Percentiles rank a stretch among this genome's conserved stretches.
These are phyloP conservation scores for Antitrichia curtipendula DNA, from an alignment of 225 moss, liverwort and hornwort species.

Conservation along the genomic window DNA sequence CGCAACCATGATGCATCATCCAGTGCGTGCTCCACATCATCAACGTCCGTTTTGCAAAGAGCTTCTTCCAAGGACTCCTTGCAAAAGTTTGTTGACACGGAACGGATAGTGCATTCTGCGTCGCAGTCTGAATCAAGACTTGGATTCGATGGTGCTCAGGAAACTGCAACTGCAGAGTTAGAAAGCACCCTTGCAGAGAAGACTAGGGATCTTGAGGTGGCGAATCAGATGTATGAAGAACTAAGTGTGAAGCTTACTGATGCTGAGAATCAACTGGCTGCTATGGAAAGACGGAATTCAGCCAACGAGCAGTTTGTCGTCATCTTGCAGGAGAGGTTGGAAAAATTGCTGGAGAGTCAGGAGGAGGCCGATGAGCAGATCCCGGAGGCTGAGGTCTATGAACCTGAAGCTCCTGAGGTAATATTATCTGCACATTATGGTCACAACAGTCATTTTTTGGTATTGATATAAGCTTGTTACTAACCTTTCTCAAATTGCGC, in stretches of 20 bases:
- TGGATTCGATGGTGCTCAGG: neutral
- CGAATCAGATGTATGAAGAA: slow-evolving; percentile 42
- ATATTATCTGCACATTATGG: neutral
- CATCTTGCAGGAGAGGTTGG: slow-evolving; percentile 48
- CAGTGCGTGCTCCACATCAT: slow-evolving; percentile 18
- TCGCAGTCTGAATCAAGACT: slow-evolving; percentile 3
- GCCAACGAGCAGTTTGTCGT: slow-evolving; percentile 65
- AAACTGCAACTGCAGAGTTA: neutral
- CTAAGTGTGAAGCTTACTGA: slow-evolving; percentile 31
- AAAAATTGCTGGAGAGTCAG: slow-evolving; percentile 16
- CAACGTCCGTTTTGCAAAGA: neutral
- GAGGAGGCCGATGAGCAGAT: slow-evolving; percentile 9
- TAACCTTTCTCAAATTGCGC: neutral
- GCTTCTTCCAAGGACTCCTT: slow-evolving; percentile 6
- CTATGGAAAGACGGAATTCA: slow-evolving; percentile 43
- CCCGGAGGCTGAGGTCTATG: slow-evolving; percentile 5
- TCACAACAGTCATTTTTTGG: neutral
- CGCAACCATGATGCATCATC: neutral
- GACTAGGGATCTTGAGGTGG: slow-evolving; percentile 37
- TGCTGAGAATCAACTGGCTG: slow-evolving; percentile 39
- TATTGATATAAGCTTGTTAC: neutral
- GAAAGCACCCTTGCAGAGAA: slow-evolving; percentile 22
- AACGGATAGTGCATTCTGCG: slow-evolving; percentile 42
- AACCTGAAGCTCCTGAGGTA: slow-evolving; percentile 9
- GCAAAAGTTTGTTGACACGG: slow-evolving; percentile 58